phyloP scores from a whole-genome alignment of 2,329 filamentous ascomycete species.

The Aspergillus sp. region DNA sequence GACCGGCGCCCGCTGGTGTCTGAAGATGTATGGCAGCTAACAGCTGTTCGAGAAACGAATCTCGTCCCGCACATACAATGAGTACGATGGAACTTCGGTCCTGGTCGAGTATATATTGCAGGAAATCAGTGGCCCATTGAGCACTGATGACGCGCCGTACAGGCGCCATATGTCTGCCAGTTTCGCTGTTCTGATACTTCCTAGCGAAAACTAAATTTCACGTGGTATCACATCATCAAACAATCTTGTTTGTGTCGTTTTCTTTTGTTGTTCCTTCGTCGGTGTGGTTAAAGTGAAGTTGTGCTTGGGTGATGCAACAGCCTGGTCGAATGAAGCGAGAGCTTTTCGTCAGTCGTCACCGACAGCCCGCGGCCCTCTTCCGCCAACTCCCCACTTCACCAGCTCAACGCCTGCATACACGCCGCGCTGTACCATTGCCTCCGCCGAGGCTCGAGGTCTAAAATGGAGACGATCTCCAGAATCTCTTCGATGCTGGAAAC shows the following conservation, averaged over 20 bases:
- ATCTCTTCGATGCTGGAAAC: slow-evolving; percentile 94
- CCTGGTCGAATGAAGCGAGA: slow-evolving; percentile 2
- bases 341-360: slow-evolving; percentile 8
- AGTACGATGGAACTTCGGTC: slow-evolving; percentile 63
- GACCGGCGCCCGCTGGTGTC: slow-evolving; percentile 12
- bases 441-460: slow-evolving; percentile 21
- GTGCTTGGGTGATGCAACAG: slow-evolving; percentile 1
- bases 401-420: not conserved
- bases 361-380: slow-evolving; percentile 10
- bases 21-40: slow-evolving; percentile 46
- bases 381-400: slow-evolving; percentile 12
- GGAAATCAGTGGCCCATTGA: slow-evolving; percentile 54
- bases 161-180: slow-evolving; percentile 12
- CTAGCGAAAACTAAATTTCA: not conserved
- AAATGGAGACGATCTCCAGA: slow-evolving; percentile 93
- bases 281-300: not conserved
- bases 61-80: slow-evolving; percentile 67
- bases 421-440: slow-evolving; percentile 2
- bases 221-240: not conserved
- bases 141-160: slow-evolving; percentile 43
- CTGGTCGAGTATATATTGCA: slow-evolving; percentile 62
- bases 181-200: not conserved
- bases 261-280: not conserved
- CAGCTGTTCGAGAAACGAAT: slow-evolving; percentile 65
- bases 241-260: not conserved